Evolutionary conservation across 345 rosid genomes (phyloP), one percentile per base, ranked within the genome.

Genomic region (Crucihimalaya himalaica): DNA sequence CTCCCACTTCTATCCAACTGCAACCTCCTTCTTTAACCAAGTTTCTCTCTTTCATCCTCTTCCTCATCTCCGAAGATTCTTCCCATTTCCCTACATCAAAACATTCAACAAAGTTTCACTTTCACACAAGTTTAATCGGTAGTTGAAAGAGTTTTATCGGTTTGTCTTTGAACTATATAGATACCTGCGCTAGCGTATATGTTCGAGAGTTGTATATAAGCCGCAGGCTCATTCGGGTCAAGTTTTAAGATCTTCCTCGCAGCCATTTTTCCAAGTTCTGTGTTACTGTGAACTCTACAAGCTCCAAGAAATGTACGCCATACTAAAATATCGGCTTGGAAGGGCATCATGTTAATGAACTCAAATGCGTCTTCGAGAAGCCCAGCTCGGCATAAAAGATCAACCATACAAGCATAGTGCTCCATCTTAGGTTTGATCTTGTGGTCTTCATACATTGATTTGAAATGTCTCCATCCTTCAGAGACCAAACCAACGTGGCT

Each of bases 321-420:
- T 12, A 88, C 84, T 52, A 86, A 25, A 37, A 79, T 79, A 80
- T 88, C 84, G 0, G 88, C 82, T 28, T 58, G 59, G 39, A 80
- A 78, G 16, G 92, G 89, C 90, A 91, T 86, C 3, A 78, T 61
- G 68, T 76, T 71, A n/a, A 91, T 81, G 70, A 88, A 81, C 54
- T 82, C 86, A 59, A 84, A 45, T 18, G 97, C 87, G 51, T 91
- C 91, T 2, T 29, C 10, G 21, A 87, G 87, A 11, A 68, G 79
- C 16, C 94, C 90, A 0, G 90, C 77, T 58, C 92, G 82, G 20
- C 90, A 84, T 37, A 88, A 62, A 66, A 91, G 81, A 83, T 91
- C 97, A 66, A 88, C 92, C 89, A 91, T 86, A 62, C 97, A 88
- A 13, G 92, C 88, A 69, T 91, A 87, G 50, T 88, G 97, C 59